Conservation (phyloP, 495 filamentous ascomycete species). For the Annulohypoxylon bovei region DNA sequence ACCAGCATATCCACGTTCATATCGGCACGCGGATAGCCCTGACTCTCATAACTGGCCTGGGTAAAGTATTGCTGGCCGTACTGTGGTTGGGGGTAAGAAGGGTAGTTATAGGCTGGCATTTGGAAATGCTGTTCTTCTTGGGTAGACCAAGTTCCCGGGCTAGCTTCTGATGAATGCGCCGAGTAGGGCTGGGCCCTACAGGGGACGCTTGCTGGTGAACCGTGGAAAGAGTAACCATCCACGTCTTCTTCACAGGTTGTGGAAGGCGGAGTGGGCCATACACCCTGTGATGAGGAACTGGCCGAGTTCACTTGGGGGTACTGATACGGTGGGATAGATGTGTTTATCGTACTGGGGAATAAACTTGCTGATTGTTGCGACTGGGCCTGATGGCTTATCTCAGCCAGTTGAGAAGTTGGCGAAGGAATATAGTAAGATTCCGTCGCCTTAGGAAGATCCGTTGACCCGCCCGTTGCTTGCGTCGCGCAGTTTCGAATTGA, state of each 20-base stretch:
- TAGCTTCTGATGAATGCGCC: constrained; percentile 6
- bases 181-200: background rate
- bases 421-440: constrained; percentile 19
- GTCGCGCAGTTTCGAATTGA: constrained; percentile 23
- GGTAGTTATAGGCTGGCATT: constrained; percentile 17
- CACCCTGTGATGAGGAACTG: constrained; percentile 25
- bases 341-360: constrained; percentile 20
- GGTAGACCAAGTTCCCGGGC: constrained; percentile 30
- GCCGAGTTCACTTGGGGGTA: constrained; percentile 10
- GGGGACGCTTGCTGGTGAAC: constrained; percentile 22
- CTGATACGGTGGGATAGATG: constrained; percentile 22
- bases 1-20: constrained; percentile 1
- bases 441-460: constrained; percentile 7
- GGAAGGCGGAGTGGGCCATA: constrained; percentile 39
- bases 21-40: background rate
- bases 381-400: constrained; percentile 20
- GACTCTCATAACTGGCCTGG: constrained; percentile 14
- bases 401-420: constrained; percentile 19
- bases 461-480: constrained; percentile 29
- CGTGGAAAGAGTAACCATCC: constrained; percentile 32
- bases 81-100: background rate
- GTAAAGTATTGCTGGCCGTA: constrained; percentile 11
- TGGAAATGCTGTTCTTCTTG: constrained; percentile 15
- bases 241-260: constrained; percentile 37
- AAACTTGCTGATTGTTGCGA: constrained; percentile 4